Percentiles rank a stretch among this genome's conserved stretches.
Evolutionary conservation across 2,329 filamentous ascomycete species (phyloP).

Genomic region (Anthostomella pinea): DNA sequence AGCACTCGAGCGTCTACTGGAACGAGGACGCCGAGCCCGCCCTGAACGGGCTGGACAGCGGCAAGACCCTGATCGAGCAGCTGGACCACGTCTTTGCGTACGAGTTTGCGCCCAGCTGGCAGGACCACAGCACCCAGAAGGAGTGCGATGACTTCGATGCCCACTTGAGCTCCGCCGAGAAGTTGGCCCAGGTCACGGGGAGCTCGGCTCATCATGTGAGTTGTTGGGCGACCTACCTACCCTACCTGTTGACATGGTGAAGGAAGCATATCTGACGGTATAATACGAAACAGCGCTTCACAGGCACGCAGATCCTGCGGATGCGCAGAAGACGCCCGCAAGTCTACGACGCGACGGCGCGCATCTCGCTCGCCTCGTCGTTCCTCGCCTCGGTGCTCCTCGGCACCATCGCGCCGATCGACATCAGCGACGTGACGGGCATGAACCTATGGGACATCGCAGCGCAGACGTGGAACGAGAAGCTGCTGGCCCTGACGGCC

Average conservation of each 20-base stretch:
- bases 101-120: constrained; percentile 92
- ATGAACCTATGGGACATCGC: constrained; percentile 96
- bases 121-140: constrained; percentile 89
- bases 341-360: constrained; percentile 74
- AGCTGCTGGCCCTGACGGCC: constrained; percentile 72
- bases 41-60: constrained; percentile 58
- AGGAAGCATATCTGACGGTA: constrained; percentile 5
- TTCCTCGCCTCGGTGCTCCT: constrained; percentile 91
- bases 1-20: constrained; percentile 98
- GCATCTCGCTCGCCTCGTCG: constrained; percentile 92
- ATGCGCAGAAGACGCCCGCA: constrained; percentile 78
- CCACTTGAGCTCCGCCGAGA: constrained; percentile 61
- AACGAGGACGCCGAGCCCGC: constrained; percentile 63
- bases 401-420: constrained; percentile 80
- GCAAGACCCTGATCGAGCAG: constrained; percentile 67
- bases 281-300: constrained; percentile 68
- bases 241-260: neutral
- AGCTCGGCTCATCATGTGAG: constrained; percentile 92
- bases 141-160: constrained; percentile 89
- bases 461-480: constrained; percentile 68
- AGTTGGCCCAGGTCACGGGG: constrained; percentile 76
- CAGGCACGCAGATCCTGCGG: constrained; percentile 91
- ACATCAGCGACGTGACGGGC: constrained; percentile 91
- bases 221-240: constrained; percentile 9
- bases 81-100: constrained; percentile 73